phyloP scores from a whole-genome alignment of 306 rosid species.

The Purshia tridentata region DNA sequence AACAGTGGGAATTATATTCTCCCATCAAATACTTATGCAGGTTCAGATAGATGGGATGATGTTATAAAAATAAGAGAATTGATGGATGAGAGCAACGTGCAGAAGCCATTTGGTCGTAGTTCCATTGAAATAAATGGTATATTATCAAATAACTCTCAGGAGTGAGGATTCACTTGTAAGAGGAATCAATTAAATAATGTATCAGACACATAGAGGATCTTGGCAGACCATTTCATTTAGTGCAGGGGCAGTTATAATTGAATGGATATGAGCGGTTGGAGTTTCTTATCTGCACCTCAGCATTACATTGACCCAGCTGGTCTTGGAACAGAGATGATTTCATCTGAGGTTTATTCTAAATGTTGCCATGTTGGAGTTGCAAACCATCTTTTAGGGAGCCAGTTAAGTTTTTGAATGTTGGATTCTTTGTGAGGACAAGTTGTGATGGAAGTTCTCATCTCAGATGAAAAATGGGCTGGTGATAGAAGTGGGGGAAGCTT shows the following conservation, averaged over 20 bases:
- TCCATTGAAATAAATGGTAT: slow-evolving; percentile 52
- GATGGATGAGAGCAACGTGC: slow-evolving; percentile 61
- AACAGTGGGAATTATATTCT: slow-evolving; percentile 75
- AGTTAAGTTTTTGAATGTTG: no score
- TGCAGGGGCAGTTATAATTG: not conserved
- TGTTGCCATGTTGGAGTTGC: not conserved
- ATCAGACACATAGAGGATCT: not conserved
- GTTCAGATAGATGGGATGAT: slow-evolving; percentile 84
- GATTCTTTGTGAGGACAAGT: no score
- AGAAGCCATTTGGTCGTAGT: slow-evolving; percentile 76
- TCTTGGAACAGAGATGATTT: slow-evolving; percentile 5
- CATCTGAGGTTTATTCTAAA: not conserved
- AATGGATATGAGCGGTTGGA: not conserved
- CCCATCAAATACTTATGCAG: slow-evolving; percentile 66
- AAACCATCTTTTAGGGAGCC: no score
- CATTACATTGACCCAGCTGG: not conserved
- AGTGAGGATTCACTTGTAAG: not conserved
- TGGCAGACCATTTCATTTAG: not conserved
- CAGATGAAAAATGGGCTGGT: no score
- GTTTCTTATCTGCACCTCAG: not conserved
- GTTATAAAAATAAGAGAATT: slow-evolving; percentile 63
- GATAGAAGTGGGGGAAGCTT: no score
- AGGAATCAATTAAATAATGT: not conserved
- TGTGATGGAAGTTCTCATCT: no score
- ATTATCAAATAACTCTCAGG: slow-evolving; percentile 23